Base-by-base conservation (phyloP, 1,284 basidiomycete species). In the Rhodotorula mucilaginosa region DNA sequence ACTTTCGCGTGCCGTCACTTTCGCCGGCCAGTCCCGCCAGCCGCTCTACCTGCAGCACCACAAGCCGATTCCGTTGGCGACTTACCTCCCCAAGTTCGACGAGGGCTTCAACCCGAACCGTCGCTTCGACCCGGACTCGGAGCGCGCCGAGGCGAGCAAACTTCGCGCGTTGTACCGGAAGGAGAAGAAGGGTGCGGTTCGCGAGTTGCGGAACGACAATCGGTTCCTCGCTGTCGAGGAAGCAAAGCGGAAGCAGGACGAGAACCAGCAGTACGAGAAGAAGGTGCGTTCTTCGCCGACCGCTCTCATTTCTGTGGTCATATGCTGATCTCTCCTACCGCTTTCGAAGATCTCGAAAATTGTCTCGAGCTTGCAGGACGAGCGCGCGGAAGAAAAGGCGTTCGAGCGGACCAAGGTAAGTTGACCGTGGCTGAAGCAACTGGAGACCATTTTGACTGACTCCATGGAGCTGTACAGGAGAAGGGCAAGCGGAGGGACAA, bases 131-230 rank as follows among this genome's bases (percentile, higher is more conserved):
- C 95, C 97, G 3, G 95, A 99, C 81, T 88, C 88, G 69, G 93
- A 97, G 79, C 89, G 92, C 58, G 94, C 93, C 77, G 91, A 92
- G 75, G 87, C 88, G 1, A 83, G 89, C 72, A 99, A 99, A 82
- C 83, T 99, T 78, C 90, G 90, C 63, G 87, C 88, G 51, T 88
- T 96, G 81, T 90, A 93, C 84, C 97, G 97, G 83, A 90, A 98
- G 83, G 97, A 99, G 84, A 86, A 87, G 80, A 99, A 98, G 85
- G 95, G 97, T 48, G 97, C 97, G 3, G 93, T 99, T 72, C 86
- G 96, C 67, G 97, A 99, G 80, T 84, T 99, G 69, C 88, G 97
- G 73, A 97, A 97, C 84, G 97, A 99, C 81, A 90, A 92, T 73
- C 86, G 88, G 73, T 99, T 98, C 87, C 84, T 99, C 81, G 94